Percentiles rank a stretch among this genome's conserved stretches.
phyloP scores from a whole-genome alignment of 2,329 filamentous ascomycete genomes.

The Hymenoscyphus occultus region DNA sequence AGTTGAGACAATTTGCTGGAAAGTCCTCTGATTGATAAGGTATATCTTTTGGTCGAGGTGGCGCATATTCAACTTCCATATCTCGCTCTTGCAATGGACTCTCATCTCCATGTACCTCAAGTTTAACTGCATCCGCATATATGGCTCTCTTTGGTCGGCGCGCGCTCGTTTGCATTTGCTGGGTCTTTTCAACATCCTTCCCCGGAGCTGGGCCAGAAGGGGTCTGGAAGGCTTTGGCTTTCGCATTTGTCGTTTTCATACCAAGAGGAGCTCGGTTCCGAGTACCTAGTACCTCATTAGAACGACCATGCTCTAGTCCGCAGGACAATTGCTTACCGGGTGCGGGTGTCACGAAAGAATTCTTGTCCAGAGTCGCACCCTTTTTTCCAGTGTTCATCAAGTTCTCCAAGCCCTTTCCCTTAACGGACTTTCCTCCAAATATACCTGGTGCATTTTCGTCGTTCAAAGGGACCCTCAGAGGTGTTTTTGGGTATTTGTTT shows the following conservation, averaged over 20 bases:
- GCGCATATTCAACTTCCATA: slow-evolving; percentile 87
- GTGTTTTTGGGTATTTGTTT: slow-evolving; percentile 74
- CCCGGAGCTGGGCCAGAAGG: slow-evolving; percentile 59
- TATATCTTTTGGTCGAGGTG: slow-evolving; percentile 65
- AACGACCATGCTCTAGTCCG: slow-evolving; percentile 11
- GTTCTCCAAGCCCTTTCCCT: slow-evolving; percentile 56
- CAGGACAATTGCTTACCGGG: slow-evolving; percentile 50
- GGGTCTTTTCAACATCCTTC: slow-evolving; percentile 61
- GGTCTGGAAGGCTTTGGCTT: slow-evolving; percentile 66
- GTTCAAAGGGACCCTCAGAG: slow-evolving; percentile 71
- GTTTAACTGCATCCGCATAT: slow-evolving; percentile 53
- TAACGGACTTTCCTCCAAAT: slow-evolving; percentile 57
- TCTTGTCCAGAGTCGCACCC: slow-evolving; percentile 51
- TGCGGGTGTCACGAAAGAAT: slow-evolving; percentile 74
- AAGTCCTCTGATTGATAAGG: slow-evolving; percentile 70
- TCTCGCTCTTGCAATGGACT: slow-evolving; percentile 61
- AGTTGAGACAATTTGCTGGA: slow-evolving; percentile 53
- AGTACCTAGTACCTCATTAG: slow-evolving; percentile 34
- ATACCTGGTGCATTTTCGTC: slow-evolving; percentile 75
- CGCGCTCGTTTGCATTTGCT: slow-evolving; percentile 50
- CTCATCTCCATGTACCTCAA: slow-evolving; percentile 59
- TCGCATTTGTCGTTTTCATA: slow-evolving; percentile 95
- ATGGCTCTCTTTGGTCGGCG: slow-evolving; percentile 58
- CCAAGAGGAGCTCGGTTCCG: slow-evolving; percentile 78
- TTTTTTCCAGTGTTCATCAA: slow-evolving; percentile 51